Conservation (phyloP, 352 stramenopile species). For the Phytophthora colocasiae region DNA sequence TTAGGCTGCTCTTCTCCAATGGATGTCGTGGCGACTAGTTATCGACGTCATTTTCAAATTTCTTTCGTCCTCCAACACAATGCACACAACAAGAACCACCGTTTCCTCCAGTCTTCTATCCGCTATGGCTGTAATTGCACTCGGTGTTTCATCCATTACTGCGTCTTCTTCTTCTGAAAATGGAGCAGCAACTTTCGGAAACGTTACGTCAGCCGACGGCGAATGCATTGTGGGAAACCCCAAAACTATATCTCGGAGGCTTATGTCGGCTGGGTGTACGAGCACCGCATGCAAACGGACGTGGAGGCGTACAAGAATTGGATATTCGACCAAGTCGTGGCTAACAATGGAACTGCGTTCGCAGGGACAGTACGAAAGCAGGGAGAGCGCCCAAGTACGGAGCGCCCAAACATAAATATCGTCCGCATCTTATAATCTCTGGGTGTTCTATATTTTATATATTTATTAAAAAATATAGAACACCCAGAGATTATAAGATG, state of each 20-base stretch:
- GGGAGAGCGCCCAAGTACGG: too few species aligned
- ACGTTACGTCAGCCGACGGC: conserved; percentile 7
- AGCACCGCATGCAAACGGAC: conserved; percentile 25
- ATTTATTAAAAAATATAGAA: too few species aligned
- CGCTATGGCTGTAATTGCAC: background rate
- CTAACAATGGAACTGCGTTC: conserved; percentile 40
- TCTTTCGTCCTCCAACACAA: background rate
- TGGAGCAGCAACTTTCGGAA: conserved; percentile 6
- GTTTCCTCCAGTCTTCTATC: background rate
- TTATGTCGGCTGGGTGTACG: conserved; percentile 21
- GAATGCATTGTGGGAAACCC: conserved; percentile 16
- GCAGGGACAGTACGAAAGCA: conserved; percentile 45
- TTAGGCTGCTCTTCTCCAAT: background rate
- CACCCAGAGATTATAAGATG: too few species aligned
- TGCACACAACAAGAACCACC: background rate
- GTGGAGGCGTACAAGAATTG: conserved; percentile 19
- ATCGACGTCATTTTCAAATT: conserved; percentile 2
- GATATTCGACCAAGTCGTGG: conserved; percentile 47
- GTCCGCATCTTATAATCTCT: too few species aligned
- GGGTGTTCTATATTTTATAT: too few species aligned
- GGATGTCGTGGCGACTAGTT: background rate
- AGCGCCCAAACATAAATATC: too few species aligned
- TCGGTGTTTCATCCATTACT: background rate
- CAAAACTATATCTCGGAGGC: conserved; percentile 2
- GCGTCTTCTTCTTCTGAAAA: background rate